phyloP scores from a whole-genome alignment of 2,329 filamentous ascomycete genomes.

The Fusarium sp. region DNA sequence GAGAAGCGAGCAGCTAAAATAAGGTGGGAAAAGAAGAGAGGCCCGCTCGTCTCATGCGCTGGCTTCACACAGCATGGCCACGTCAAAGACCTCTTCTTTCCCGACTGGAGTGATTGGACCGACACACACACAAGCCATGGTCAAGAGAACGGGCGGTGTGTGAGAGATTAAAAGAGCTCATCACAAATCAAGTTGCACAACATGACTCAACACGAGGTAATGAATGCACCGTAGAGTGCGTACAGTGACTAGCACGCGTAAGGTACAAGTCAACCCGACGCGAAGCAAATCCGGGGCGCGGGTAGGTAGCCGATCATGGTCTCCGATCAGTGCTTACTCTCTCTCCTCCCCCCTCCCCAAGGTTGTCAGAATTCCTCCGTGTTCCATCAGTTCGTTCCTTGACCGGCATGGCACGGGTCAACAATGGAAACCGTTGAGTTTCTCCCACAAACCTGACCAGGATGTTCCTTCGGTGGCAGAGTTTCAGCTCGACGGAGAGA shows the following conservation, averaged over 20 bases:
- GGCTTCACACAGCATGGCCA: constrained; percentile 33
- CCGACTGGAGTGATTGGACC: background rate
- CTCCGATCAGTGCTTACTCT: constrained; percentile 34
- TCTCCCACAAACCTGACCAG: constrained; percentile 5
- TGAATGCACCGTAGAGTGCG: constrained; percentile 33
- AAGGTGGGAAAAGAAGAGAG: constrained; percentile 5
- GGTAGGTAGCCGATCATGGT: constrained; percentile 37
- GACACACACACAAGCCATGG: constrained; percentile 4
- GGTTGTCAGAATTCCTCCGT: constrained; percentile 2
- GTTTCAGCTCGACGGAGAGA: constrained; percentile 31
- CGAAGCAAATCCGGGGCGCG: constrained; percentile 43
- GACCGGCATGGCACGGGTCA: constrained; percentile 2
- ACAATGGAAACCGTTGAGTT: constrained; percentile 1
- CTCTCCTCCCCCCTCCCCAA: background rate
- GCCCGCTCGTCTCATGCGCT: constrained; percentile 11
- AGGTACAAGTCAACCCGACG: constrained; percentile 13
- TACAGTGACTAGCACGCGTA: constrained; percentile 20
- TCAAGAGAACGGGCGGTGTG: constrained; percentile 20
- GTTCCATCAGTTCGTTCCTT: background rate
- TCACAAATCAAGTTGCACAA: constrained; percentile 3
- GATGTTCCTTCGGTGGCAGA: constrained; percentile 20
- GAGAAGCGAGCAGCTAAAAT: constrained; percentile 19
- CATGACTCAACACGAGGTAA: constrained; percentile 20
- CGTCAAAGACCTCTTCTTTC: constrained; percentile 19
- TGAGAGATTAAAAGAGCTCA: constrained; percentile 5